Conservation (phyloP, 2,329 filamentous ascomycete genomes). For the Diatrype stigma region DNA sequence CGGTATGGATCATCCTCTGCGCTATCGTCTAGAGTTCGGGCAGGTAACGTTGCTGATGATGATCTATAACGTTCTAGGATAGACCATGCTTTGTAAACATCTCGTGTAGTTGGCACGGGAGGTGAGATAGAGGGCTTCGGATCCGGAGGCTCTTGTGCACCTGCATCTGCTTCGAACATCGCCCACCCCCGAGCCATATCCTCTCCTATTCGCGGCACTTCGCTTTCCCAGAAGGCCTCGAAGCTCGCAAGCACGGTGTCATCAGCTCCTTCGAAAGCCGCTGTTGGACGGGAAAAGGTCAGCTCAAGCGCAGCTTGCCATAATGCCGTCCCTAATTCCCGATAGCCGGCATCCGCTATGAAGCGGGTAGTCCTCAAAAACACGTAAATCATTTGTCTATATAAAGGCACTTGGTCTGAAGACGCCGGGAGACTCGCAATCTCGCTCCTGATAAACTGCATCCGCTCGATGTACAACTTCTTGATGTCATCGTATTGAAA, state of each 20-base stretch:
- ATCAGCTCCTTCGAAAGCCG: conserved; percentile 20
- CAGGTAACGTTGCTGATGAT: conserved; percentile 54
- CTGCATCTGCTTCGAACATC: conserved; percentile 37
- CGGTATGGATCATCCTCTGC: conserved; percentile 79
- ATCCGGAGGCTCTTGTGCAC: conserved; percentile 38
- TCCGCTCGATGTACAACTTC: conserved; percentile 53
- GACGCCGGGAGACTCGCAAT: conserved; percentile 3
- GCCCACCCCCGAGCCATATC: conserved; percentile 66
- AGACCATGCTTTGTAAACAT: conserved; percentile 50
- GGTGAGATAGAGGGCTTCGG: conserved; percentile 21
- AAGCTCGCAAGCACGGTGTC: conserved; percentile 42
- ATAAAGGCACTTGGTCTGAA: conserved; percentile 13
- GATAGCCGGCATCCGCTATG: conserved; percentile 71
- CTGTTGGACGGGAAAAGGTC: conserved; percentile 55
- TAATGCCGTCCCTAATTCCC: conserved; percentile 69
- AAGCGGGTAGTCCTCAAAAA: conserved; percentile 72
- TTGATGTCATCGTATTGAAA: conserved; percentile 68
- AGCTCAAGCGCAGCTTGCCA: conserved; percentile 83
- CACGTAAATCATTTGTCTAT: conserved; percentile 58
- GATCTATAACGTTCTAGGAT: conserved; percentile 49
- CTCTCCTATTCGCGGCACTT: conserved; percentile 76
- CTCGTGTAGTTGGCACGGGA: conserved; percentile 29
- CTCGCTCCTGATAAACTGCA: conserved; percentile 35
- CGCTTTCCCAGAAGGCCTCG: conserved; percentile 81
- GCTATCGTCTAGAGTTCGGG: conserved; percentile 69